Evolutionary conservation across 139 green algal species (phyloP).

Genomic region (Coccomyxa sp.): DNA sequence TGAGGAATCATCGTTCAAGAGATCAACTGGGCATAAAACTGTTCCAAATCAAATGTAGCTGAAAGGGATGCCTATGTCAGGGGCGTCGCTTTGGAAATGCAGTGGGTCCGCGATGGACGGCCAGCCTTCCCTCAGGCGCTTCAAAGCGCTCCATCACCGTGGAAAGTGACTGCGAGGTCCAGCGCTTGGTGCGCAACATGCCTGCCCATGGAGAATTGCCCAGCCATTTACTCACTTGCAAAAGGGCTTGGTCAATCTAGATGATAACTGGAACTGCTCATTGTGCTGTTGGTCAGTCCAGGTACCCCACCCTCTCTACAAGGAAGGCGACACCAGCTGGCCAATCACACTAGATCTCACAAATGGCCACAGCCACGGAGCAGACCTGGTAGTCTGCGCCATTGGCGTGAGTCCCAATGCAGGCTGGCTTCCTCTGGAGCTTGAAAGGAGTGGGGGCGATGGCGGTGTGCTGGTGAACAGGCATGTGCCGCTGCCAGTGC

Average conservation of each 20-base stretch:
- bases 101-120: constrained; percentile 50
- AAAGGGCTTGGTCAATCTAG: too few relatives aligned
- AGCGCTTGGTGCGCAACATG: not conserved
- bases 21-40: too few relatives aligned
- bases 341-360: constrained; percentile 32
- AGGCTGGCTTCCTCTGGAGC: constrained; percentile 51
- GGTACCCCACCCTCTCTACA: too few relatives aligned
- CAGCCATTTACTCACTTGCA: too few relatives aligned
- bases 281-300: too few relatives aligned
- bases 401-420: constrained; percentile 63
- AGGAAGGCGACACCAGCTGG: not conserved
- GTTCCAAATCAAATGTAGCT: too few relatives aligned
- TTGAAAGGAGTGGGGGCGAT: constrained; percentile 38
- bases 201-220: too few relatives aligned
- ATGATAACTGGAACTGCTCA: not conserved
- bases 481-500: not conserved
- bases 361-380: constrained; percentile 32
- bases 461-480: constrained; percentile 63
- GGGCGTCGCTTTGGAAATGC: constrained; percentile 33
- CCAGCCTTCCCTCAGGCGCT: constrained; percentile 13
- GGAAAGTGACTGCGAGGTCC: constrained; percentile 19
- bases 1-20: too few relatives aligned
- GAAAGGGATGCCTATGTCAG: too few relatives aligned
- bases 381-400: constrained; percentile 65
- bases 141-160: constrained; percentile 1